These are phyloP conservation scores for Solanum aculeatissimum DNA, from an alignment of 305 asterid species.

Conservation along the genomic window DNA sequence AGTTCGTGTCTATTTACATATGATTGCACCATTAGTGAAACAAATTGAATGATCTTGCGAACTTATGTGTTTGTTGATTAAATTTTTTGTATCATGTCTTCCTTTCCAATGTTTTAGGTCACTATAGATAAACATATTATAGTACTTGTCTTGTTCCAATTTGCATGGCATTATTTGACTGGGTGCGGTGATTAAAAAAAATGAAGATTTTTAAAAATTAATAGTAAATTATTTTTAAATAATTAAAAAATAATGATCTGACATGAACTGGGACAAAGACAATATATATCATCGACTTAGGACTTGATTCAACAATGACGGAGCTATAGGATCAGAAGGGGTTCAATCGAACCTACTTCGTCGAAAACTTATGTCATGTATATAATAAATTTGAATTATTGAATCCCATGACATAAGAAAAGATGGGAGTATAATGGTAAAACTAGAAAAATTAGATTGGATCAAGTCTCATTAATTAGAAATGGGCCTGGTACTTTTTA, in stretches of 20 bases:
- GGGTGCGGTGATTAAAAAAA: too few species aligned
- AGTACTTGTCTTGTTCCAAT: too few species aligned
- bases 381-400: background rate
- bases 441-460: background rate
- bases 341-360: background rate
- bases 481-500: background rate
- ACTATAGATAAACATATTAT: background rate
- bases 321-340: background rate
- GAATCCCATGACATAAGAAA: background rate
- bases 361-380: background rate
- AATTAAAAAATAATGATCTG: background rate
- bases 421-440: background rate
- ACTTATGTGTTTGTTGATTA: too few species aligned
- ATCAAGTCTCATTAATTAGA: background rate
- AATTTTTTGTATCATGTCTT: too few species aligned
- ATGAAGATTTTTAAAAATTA: background rate
- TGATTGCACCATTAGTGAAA: too few species aligned
- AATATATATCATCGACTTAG: background rate
- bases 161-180: too few species aligned
- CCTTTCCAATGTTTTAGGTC: background rate
- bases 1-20: too few species aligned
- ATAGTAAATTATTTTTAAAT: too few species aligned
- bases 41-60: too few species aligned
- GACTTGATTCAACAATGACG: background rate
- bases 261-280: background rate